Base-by-base conservation (phyloP, 1,139 yeast species). In the Eremothecium cymbalariae region DNA sequence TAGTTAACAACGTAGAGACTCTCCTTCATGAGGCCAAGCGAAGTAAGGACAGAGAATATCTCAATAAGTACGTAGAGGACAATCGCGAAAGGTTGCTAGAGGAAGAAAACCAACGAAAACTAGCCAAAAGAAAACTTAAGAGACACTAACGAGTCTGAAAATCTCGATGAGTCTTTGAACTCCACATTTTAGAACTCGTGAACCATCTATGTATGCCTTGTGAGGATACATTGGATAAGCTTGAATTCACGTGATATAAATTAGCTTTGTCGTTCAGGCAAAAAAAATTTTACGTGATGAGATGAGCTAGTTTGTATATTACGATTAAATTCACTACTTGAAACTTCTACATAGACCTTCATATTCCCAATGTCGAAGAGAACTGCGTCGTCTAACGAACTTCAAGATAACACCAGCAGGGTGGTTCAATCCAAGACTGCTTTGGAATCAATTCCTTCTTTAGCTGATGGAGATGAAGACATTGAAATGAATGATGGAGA, bases 301-400 rank as follows among this genome's bases (percentile, higher is more conserved):
- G 46, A 42, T 42, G 46, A 41, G 46, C 34, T 34, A 28, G 28
- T 18, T 15, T n/a, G n/a, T n/a, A n/a, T n/a, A n/a, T n/a, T n/a
- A n/a, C n/a, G n/a, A n/a, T n/a, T n/a, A n/a, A n/a, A n/a, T n/a
- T n/a, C n/a, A n/a, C n/a, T n/a, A n/a, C n/a, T n/a, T n/a, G n/a
- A 14, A 12, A 27, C 26, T 16, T 3, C 29, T 27, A 11, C 11
- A 8, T 15, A 22, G 15, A 11, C 13, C 32, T 9, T 14, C n/a
- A 8, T 12, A 13, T 23, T 14, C 21, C 42, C 18, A 18, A 79
- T 79, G 88, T 71, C 83, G 2, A 80, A 80, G 55, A 74, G 88
- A 70, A 26, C 68, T 14, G 43, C 43, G 12, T 33, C 37, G 21
- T 70, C 68, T 34, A 72, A 66, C 18, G 67, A 61, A 4, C 8